These are phyloP conservation scores for Candida glucosophila DNA, from an alignment of 1,139 yeast species.

Conservation along the genomic window DNA sequence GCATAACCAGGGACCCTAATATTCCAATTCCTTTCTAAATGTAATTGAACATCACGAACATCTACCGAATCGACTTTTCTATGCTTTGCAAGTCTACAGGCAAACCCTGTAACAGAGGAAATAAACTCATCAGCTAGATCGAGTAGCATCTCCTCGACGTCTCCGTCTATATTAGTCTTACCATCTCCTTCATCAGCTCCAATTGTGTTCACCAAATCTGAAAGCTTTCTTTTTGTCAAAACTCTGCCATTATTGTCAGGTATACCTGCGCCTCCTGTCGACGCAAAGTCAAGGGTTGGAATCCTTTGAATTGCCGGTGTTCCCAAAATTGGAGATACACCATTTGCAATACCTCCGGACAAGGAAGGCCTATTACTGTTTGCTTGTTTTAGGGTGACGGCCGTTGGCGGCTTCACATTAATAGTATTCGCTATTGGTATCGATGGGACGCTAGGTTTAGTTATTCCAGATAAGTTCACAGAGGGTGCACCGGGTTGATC, in stretches of 20 bases:
- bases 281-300: slow-evolving; percentile 73
- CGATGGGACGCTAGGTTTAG: slow-evolving; percentile 62
- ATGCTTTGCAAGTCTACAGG: slow-evolving; percentile 91
- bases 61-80: slow-evolving; percentile 85
- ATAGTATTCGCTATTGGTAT: slow-evolving; percentile 66
- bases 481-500: slow-evolving; percentile 10
- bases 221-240: slow-evolving; percentile 76
- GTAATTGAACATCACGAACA: slow-evolving; percentile 83
- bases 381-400: slow-evolving; percentile 26
- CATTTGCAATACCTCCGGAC: slow-evolving; percentile 76
- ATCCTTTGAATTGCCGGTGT: slow-evolving; percentile 72
- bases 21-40: slow-evolving; percentile 92
- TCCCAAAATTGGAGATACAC: slow-evolving; percentile 48
- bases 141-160: slow-evolving; percentile 82
- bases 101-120: slow-evolving; percentile 80
- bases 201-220: slow-evolving; percentile 76
- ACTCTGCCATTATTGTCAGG: slow-evolving; percentile 65
- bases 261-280: slow-evolving; percentile 23
- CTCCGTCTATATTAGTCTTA: slow-evolving; percentile 88
- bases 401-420: slow-evolving; percentile 36
- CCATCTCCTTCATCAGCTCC: slow-evolving; percentile 84
- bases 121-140: slow-evolving; percentile 97
- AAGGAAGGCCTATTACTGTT: slow-evolving; percentile 64
- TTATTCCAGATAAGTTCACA: slow-evolving; percentile 32
- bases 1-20: slow-evolving; percentile 90